Percentiles rank a stretch among this genome's conserved stretches.
Conservation (phyloP, 2,329 filamentous ascomycete species). For the Lasiodiplodia sp. region DNA sequence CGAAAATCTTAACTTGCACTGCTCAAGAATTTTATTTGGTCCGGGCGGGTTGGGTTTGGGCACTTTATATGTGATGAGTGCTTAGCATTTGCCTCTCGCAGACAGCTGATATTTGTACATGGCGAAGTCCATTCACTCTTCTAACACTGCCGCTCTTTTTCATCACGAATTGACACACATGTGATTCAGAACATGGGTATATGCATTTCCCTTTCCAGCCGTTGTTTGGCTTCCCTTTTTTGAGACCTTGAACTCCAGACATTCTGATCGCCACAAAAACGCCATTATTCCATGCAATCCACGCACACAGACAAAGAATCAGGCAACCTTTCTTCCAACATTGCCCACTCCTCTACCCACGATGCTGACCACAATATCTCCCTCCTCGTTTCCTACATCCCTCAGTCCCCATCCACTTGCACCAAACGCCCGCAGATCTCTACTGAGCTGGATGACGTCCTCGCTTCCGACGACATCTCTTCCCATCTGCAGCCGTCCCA, state of each 20-base stretch:
- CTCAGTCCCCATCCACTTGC: conserved; percentile 89
- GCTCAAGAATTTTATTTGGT: no score
- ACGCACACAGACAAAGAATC: neutral
- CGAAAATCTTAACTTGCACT: no score
- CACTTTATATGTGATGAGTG: no score
- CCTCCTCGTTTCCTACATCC: conserved; percentile 67
- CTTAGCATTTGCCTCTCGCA: no score
- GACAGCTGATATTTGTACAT: neutral
- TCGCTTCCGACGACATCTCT: conserved; percentile 83
- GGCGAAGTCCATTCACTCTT: no score
- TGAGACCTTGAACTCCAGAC: conserved; percentile 17
- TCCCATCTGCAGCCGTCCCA: conserved; percentile 83
- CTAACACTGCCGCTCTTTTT: neutral
- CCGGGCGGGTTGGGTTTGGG: no score
- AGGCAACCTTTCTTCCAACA: conserved; percentile 87
- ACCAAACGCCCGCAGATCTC: conserved; percentile 88
- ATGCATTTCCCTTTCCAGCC: conserved; percentile 18
- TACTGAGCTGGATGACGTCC: conserved; percentile 77
- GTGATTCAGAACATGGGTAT: conserved; percentile 21
- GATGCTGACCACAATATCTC: conserved; percentile 83
- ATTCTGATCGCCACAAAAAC: neutral
- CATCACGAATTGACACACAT: neutral
- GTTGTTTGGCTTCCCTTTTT: conserved; percentile 11
- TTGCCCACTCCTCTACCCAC: conserved; percentile 95
- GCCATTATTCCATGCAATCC: conserved; percentile 18